A percentile compares a stretch with the other conserved stretches of the same genome.
phyloP scores from a whole-genome alignment of 768 basidiomycete genomes.

The Amanita thiersii region DNA sequence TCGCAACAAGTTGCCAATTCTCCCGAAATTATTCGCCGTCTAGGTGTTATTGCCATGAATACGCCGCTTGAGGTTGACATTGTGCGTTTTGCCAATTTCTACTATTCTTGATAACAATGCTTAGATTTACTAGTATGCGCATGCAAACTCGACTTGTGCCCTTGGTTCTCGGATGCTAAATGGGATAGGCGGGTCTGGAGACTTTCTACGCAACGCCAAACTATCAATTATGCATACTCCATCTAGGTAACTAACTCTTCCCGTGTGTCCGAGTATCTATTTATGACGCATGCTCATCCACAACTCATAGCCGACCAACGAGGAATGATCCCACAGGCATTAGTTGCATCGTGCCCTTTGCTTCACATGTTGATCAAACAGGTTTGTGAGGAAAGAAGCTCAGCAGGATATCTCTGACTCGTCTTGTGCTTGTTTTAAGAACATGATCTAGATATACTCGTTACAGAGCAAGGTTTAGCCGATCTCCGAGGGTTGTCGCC shows the following conservation, averaged over 20 bases:
- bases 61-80: constrained; percentile 44
- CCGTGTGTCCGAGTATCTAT: too few relatives aligned
- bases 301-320: constrained; percentile 26
- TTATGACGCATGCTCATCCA: neutral
- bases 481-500: constrained; percentile 39
- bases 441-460: constrained; percentile 39
- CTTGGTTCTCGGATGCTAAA: constrained; percentile 44
- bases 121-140: constrained; percentile 26
- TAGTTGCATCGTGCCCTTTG: constrained; percentile 41
- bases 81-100: constrained; percentile 16
- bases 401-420: neutral
- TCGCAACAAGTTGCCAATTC: constrained; percentile 45
- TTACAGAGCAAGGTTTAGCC: constrained; percentile 42
- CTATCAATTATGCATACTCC: constrained; percentile 45
- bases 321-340: constrained; percentile 42
- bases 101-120: neutral
- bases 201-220: constrained; percentile 42
- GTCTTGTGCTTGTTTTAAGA: constrained; percentile 17
- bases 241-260: constrained; percentile 23
- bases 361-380: constrained; percentile 39
- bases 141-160: constrained; percentile 43
- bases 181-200: constrained; percentile 39
- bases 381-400: constrained; percentile 19
- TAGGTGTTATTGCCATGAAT: constrained; percentile 45
- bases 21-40: constrained; percentile 37